A percentile compares a stretch with the other conserved stretches of the same genome.
These are phyloP conservation scores for Ogataea trehalophila DNA, from an alignment of 805 yeast species.

Conservation along the genomic window DNA sequence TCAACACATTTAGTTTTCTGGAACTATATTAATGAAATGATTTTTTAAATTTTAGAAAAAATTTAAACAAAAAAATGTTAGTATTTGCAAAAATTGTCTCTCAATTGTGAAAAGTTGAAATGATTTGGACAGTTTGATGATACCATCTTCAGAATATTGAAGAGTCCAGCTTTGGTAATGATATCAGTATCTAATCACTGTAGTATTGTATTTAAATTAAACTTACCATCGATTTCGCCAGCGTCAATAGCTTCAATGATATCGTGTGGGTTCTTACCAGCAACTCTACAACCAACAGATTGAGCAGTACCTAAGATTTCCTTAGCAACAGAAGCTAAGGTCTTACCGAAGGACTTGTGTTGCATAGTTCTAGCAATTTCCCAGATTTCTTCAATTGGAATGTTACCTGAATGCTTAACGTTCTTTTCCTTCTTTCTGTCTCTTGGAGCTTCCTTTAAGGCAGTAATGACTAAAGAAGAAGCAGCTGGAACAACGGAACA, in stretches of 20 bases:
- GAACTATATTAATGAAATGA: slow-evolving; percentile 34
- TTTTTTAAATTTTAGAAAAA: neutral
- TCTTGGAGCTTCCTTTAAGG: slow-evolving; percentile 99
- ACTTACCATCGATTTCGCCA: slow-evolving; percentile 86
- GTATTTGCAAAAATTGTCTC: slow-evolving; percentile 1
- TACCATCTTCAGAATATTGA: neutral
- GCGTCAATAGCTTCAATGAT: slow-evolving; percentile 97
- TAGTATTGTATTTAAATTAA: slow-evolving; percentile 13
- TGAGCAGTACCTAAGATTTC: slow-evolving; percentile 99
- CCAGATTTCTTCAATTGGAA: slow-evolving; percentile 91
- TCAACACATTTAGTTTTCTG: slow-evolving; percentile 56
- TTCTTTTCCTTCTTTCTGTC: slow-evolving; percentile 99
- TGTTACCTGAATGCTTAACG: slow-evolving; percentile 98
- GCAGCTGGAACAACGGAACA: slow-evolving; percentile 99
- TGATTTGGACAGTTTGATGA: neutral
- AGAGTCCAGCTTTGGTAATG: neutral
- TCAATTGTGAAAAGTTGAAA: too few relatives aligned
- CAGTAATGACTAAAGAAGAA: slow-evolving; percentile 97
- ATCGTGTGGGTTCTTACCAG: slow-evolving; percentile 99
- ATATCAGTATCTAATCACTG: slow-evolving; percentile 20
- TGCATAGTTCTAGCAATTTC: slow-evolving; percentile 98
- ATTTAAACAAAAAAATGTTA: slow-evolving; percentile 2
- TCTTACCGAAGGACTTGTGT: slow-evolving; percentile 97
- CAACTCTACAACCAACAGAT: slow-evolving; percentile 99
- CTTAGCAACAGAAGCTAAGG: slow-evolving; percentile 92